These are phyloP conservation scores for Talaromyces ruber DNA, from an alignment of 495 filamentous ascomycete species.

Conservation along the genomic window DNA sequence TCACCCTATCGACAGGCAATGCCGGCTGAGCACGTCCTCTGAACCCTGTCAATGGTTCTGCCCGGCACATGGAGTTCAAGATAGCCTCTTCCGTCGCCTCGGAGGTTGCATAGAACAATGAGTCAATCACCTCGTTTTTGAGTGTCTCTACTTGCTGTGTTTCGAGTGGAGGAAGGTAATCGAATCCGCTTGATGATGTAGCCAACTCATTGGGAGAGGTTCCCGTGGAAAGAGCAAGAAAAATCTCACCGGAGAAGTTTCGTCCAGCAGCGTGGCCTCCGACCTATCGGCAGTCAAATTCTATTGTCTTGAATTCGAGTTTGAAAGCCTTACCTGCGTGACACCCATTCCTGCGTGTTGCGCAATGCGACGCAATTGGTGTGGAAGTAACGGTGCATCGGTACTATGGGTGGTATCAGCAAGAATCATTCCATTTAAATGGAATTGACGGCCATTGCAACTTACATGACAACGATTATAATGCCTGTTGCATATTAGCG, in stretches of 20 bases:
- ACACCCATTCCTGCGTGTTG: neutral
- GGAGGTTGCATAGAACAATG: neutral
- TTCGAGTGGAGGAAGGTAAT: neutral
- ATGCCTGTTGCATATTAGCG: neutral
- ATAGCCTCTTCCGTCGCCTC: constrained; percentile 2
- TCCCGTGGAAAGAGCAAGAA: neutral
- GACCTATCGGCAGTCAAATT: neutral
- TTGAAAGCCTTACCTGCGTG: neutral
- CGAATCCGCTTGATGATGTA: neutral
- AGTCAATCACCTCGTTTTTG: constrained; percentile 1
- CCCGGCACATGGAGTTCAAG: neutral
- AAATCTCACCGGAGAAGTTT: neutral
- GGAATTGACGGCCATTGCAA: neutral
- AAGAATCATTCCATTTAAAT: neutral
- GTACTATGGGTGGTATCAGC: neutral
- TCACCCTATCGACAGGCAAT: constrained; percentile 2
- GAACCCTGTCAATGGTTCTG: neutral
- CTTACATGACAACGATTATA: neutral
- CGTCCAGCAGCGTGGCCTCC: neutral
- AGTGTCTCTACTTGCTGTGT: neutral
- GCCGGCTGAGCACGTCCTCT: neutral
- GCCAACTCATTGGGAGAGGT: neutral
- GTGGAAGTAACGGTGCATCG: constrained; percentile 1
- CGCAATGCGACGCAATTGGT: constrained; percentile 1
- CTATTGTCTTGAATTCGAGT: neutral